Base-by-base conservation (phyloP, 352 stramenopile genomes). In the Peronospora destructor region DNA sequence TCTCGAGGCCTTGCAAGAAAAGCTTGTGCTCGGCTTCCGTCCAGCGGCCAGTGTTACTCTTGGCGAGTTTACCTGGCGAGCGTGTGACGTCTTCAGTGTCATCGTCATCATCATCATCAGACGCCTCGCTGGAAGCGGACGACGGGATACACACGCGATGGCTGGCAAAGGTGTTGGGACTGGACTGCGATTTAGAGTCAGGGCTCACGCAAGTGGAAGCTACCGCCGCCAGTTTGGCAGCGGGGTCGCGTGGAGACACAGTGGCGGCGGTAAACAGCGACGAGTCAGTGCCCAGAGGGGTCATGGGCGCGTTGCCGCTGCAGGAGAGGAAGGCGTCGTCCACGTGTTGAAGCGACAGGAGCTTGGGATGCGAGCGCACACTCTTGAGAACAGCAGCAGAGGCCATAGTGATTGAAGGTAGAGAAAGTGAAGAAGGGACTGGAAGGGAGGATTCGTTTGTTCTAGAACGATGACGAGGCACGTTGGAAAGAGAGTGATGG, bases 21-120 rank as follows among this genome's bases (percentile, higher is more conserved):
- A 94, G 74, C 65, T 91, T 82, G 64, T 94, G 83, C 64, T 94
- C 83, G 4, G 76, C 72, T 39, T 94, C 81, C 4, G 83, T 94
- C 83, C 83, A 94, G 9, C 83, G 78, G 6, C 83, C 83, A 0
- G 82, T 93, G 64, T 89, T 92, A 43, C 64, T 73, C 66, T 92
- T 90, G 30, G 54, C 21, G 17, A 48, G 36, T 38, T 76, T 76
- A 21, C 38, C 33, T 1, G 61, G 52, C 0, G 61, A 53, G 13
- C 40, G 54, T 10, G 45, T 17, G 36, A 40, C 47, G 35, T 73
- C 61, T 4, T 63, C 61, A 0, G 29, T 21, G 9, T 66, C 61
- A 7, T 74, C 65, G 33, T 71, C 57, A 8, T 74, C 65, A 11
- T 74, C 65, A 11, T 71, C 65, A 21, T 62, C 64, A 2, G 61